Evolutionary conservation across 2,329 filamentous ascomycete genomes (phyloP), one percentile per base, ranked within the genome.

Genomic region (Paecilomyces fulvus): DNA sequence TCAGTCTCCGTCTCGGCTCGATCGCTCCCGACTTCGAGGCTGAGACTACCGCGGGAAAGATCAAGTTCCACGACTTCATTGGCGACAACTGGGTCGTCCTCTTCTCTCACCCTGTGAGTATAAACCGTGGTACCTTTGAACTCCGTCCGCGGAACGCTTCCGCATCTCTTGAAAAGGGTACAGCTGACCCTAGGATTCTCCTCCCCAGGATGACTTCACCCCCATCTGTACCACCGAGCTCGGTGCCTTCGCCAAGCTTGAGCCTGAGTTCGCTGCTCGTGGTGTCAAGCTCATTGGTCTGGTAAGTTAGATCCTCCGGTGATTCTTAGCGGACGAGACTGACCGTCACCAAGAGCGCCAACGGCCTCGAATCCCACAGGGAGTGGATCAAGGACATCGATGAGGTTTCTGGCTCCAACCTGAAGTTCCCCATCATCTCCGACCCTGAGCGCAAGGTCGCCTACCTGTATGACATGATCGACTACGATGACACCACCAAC

Each of bases 211-310:
- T 67, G 92, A 96, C 76, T 96, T 89, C 81, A 96, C 92, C 1
- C 92, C 92, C 55, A 92, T 96, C 58, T 96, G 92, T 82, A 96
- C 92, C 62, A 96, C 91, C 55, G 92, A 96, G 79, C 87, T 96
- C 60, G 92, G 91, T 61, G 91, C 91, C 58, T 95, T 96, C 68
- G 89, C 91, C 65, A 94, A 92, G 77, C 82, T 96, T 61, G 86
- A 90, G 79, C 83, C 85, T 67, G 90, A 96, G 75, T 96, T 96
- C 76, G 82, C 85, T 68, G 90, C 89, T 80, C 86, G 91, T 61
- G 85, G 85, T 62, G 89, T 92, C 67, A 95, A 96, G 83, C 85
- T 96, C 77, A 92, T 96, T 67, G 92, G 92, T 52, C 82, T 96
- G 64, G 78, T 80, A 66, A 50, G 73, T 66, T 11, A 4, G 43